Percentiles rank a stretch among this genome's conserved stretches.
Conservation (phyloP, 352 stramenopile genomes). For the Phytophthora palmivora region DNA sequence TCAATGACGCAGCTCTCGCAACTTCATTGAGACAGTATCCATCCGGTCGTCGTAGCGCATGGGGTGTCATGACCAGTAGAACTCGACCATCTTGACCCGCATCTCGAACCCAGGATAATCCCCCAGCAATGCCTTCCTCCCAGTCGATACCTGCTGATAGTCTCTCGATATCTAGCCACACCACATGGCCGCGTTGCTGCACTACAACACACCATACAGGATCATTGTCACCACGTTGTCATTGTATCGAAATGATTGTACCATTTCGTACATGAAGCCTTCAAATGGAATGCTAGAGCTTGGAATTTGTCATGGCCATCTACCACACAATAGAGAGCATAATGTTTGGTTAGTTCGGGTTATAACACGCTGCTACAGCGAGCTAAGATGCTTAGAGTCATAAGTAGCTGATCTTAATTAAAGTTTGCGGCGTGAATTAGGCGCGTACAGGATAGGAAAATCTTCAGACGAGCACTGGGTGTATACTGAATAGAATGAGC, state of each 20-base stretch:
- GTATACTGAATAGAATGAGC: constrained; percentile 47
- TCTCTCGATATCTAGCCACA: constrained; percentile 80
- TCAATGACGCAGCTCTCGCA: constrained; percentile 60
- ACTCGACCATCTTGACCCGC: constrained; percentile 74
- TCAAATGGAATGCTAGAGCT: constrained; percentile 74
- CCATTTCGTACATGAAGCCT: constrained; percentile 52
- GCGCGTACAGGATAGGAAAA: constrained; percentile 75
- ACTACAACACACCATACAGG: constrained; percentile 42
- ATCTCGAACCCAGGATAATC: constrained; percentile 72
- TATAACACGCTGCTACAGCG: background rate
- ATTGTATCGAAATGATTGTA: background rate
- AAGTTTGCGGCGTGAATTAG: background rate
- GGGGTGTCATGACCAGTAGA: constrained; percentile 81
- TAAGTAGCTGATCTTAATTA: constrained; percentile 5
- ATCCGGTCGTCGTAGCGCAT: constrained; percentile 73
- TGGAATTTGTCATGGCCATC: constrained; percentile 82
- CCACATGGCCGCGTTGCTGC: constrained; percentile 61
- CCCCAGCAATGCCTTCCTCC: constrained; percentile 75
- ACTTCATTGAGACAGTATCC: constrained; percentile 87
- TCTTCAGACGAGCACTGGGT: constrained; percentile 59
- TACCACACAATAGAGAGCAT: constrained; percentile 19
- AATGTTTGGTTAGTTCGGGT: background rate
- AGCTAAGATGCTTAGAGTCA: background rate
- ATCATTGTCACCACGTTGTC: background rate
- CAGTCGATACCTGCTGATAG: constrained; percentile 77